A percentile compares a stretch with the other conserved stretches of the same genome.
Conservation (phyloP, 495 filamentous ascomycete species). For the Neurospora sp. region DNA sequence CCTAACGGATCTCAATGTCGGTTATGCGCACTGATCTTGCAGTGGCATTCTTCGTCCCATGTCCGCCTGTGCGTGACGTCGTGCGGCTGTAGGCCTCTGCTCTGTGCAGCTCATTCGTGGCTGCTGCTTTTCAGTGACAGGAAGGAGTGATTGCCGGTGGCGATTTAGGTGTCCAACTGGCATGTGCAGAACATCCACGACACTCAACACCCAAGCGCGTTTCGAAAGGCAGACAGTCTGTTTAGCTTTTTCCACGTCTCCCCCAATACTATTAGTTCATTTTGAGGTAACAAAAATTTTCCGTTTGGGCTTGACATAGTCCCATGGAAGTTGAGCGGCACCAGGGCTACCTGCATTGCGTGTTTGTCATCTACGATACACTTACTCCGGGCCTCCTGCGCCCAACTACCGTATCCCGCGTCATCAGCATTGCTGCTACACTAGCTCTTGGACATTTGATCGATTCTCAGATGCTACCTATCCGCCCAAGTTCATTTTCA, state of each 20-base stretch:
- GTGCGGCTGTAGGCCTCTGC: no score
- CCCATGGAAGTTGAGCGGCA: neutral
- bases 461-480: neutral
- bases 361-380: neutral
- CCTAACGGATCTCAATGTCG: neutral
- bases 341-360: neutral
- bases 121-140: no score
- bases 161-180: no score
- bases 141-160: no score
- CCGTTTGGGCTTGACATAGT: neutral
- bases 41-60: neutral
- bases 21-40: neutral
- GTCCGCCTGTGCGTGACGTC: no score
- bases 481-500: neutral
- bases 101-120: no score
- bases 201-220: no score
- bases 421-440: neutral
- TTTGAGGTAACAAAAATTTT: neutral
- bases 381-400: neutral
- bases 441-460: neutral
- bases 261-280: no score
- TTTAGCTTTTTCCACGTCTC: no score
- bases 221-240: no score
- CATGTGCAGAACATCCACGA: no score
- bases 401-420: neutral